Evolutionary conservation across 1,284 basidiomycete species (phyloP).

Genomic region (Malassezia arunalokei): DNA sequence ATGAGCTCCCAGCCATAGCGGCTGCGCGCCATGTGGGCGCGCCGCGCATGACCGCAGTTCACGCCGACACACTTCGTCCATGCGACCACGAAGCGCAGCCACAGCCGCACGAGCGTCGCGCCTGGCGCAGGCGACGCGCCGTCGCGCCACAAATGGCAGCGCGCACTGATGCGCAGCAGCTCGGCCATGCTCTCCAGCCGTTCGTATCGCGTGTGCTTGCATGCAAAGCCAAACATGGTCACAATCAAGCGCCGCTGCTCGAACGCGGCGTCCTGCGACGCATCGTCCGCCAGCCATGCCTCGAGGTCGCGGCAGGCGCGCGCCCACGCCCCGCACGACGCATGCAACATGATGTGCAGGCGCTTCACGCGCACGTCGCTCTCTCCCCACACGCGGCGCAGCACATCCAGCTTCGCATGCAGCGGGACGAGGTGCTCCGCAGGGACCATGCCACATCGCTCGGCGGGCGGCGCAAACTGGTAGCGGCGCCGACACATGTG

Average conservation of each 20-base stretch:
- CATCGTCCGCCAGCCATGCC: conserved; percentile 1
- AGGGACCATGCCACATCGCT: too few species aligned
- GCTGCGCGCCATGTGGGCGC: not conserved
- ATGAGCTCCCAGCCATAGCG: conserved; percentile 3
- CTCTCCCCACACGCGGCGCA: not conserved
- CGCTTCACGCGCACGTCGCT: not conserved
- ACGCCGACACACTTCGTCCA: conserved; percentile 2
- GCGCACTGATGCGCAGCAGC: not conserved
- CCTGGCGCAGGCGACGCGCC: not conserved
- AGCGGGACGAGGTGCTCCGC: not conserved
- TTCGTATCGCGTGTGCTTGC: not conserved
- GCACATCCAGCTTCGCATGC: not conserved
- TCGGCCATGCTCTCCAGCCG: not conserved
- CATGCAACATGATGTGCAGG: conserved; percentile 3
- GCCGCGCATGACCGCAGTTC: not conserved
- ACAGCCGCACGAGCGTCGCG: conserved; percentile 8
- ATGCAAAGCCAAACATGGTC: not conserved
- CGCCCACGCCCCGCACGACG: not conserved
- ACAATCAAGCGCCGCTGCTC: conserved; percentile 8
- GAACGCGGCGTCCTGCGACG: not conserved
- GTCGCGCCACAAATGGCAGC: not conserved
- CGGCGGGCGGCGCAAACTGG: too few species aligned
- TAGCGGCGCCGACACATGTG: not conserved
- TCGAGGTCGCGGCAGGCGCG: not conserved
- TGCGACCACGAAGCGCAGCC: conserved; percentile 1